Evolutionary conservation across 2,329 filamentous ascomycete species (phyloP), one percentile per base, ranked within the genome.

Genomic region (Boeremia lycopersici): DNA sequence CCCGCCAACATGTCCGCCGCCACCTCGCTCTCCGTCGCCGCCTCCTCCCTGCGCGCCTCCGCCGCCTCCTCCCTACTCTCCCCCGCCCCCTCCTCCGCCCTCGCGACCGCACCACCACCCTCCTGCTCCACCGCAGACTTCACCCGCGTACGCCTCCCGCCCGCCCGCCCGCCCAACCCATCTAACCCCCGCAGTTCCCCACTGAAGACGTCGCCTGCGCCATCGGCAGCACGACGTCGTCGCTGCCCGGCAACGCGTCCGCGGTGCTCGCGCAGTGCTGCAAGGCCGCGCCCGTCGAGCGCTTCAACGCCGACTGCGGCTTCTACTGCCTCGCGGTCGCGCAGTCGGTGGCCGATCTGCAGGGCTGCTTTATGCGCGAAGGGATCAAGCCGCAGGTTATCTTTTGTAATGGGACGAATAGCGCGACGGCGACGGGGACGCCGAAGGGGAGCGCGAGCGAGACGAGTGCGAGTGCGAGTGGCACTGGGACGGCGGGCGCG

Each of bases 281-380:
- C 67, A 71, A 71, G 35, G 54, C 57, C 30, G 69, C 68, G 7
- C 64, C 69, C 6, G 70, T 73, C 40, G 63, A 71, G 43, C 50
- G 56, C 2, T 73, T 58, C 53, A 70, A 67, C 34, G 62, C 61
- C 48, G 55, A 62, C 28, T 74, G 71, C 56, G 69, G 67, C 12
- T 60, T 63, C 46, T 73, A 68, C 54, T 74, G 71, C 44, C 61
- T 74, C 2, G 58, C 63, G 8, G 53, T 64, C 12, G 61, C 64
- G 29, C 70, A 74, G 41, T 57, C 56, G 6, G 61, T 72, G 30
- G 58, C 51, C 7, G 66, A 72, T 17, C 55, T 74, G 3, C 57
- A 62, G 49, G 62, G 56, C 25, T 74, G 71, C 51, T 69, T 68
- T 36, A 63, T 65, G 63, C 60, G 68, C 2, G 59, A 59, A 1